A percentile compares a stretch with the other conserved stretches of the same genome.
These are phyloP conservation scores for Lentinula edodes DNA, from an alignment of 768 basidiomycete species.

Conservation along the genomic window DNA sequence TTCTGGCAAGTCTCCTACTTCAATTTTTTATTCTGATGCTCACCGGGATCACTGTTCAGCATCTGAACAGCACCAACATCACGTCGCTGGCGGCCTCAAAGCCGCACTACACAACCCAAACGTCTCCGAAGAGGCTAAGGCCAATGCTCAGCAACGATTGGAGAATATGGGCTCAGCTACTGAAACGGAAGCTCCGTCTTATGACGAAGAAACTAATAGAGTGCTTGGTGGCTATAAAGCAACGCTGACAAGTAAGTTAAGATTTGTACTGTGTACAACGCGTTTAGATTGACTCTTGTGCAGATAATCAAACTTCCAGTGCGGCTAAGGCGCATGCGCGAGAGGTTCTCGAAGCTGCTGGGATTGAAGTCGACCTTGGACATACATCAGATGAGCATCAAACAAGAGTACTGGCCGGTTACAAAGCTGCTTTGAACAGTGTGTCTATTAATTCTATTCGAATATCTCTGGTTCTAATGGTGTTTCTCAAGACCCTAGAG, in stretches of 20 bases:
- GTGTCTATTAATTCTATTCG: neutral
- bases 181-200: slow-evolving; percentile 1
- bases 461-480: no score
- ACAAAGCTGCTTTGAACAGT: slow-evolving; percentile 26
- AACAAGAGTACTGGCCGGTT: slow-evolving; percentile 15
- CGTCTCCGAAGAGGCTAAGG: slow-evolving; percentile 50
- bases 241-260: slow-evolving; percentile 8
- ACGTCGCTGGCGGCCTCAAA: slow-evolving; percentile 48
- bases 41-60: slow-evolving; percentile 44
- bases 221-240: slow-evolving; percentile 11
- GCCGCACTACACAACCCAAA: slow-evolving; percentile 55
- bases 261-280: neutral
- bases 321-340: slow-evolving; percentile 12
- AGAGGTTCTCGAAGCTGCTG: slow-evolving; percentile 11
- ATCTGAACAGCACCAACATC: slow-evolving; percentile 4
- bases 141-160: slow-evolving; percentile 40
- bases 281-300: neutral
- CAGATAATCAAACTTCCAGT: slow-evolving; percentile 9
- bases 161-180: slow-evolving; percentile 22
- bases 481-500: slow-evolving; percentile 4
- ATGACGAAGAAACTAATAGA: neutral
- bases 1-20: neutral
- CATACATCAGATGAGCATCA: slow-evolving; percentile 8
- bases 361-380: neutral
- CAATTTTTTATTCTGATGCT: slow-evolving; percentile 13